Conservation (phyloP, 352 stramenopile genomes). For the Pythium guiyangense region DNA sequence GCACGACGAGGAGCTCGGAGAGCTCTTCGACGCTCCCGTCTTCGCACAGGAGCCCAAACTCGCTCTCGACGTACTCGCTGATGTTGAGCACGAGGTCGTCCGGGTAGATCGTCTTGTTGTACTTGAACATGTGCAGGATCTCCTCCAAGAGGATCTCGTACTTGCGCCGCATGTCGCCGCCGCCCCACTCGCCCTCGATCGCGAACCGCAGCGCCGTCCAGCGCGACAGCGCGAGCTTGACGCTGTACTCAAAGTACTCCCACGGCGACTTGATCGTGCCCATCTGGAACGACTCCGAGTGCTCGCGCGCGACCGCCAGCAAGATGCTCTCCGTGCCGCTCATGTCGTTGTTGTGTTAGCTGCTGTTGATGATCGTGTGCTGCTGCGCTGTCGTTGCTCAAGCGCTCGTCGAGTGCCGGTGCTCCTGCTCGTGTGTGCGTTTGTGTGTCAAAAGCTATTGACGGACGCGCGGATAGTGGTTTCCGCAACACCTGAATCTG, state of each 20-base stretch:
- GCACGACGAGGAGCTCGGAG: constrained; percentile 52
- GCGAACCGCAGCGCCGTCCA: constrained; percentile 85
- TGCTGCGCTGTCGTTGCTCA: too few species aligned
- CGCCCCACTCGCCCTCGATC: constrained; percentile 79
- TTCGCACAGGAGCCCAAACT: constrained; percentile 78
- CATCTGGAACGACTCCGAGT: constrained; percentile 43
- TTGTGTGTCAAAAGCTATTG: constrained; percentile 3
- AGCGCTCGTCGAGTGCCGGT: too few species aligned
- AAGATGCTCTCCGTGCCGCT: constrained; percentile 50
- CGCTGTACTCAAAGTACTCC: constrained; percentile 82
- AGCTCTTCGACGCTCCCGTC: constrained; percentile 75
- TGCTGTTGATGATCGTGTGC: too few species aligned
- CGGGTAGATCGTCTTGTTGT: constrained; percentile 60
- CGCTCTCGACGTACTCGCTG: constrained; percentile 59
- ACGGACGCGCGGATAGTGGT: neutral
- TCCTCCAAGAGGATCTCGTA: constrained; percentile 79
- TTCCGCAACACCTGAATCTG: neutral
- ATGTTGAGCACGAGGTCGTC: constrained; percentile 75
- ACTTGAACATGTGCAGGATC: constrained; percentile 79
- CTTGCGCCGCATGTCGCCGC: constrained; percentile 75
- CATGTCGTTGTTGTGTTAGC: constrained; percentile 19
- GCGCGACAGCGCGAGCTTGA: constrained; percentile 69
- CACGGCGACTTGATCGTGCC: constrained; percentile 69
- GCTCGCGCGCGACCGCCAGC: constrained; percentile 42
- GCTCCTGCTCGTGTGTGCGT: constrained; percentile 21